Conservation (phyloP, 148 eudicot species). For the Rhododendron henanense region DNA sequence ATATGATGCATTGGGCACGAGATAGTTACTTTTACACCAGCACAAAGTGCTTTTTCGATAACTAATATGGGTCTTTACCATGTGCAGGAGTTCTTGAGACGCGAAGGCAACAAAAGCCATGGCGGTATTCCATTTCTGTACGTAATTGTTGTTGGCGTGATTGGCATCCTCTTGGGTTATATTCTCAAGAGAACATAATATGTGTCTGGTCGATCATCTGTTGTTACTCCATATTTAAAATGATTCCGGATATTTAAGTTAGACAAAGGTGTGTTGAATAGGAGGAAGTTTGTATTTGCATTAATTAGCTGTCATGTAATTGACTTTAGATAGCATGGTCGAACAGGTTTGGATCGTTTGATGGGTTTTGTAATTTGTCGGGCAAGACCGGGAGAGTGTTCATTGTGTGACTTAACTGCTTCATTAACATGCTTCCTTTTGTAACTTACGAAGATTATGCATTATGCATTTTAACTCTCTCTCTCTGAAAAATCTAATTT, state of each 20-base stretch:
- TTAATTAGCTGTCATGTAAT: slow-evolving; percentile 17
- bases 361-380: slow-evolving; percentile 16
- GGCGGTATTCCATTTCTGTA: slow-evolving; percentile 52
- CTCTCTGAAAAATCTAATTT: neutral
- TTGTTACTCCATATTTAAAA: slow-evolving; percentile 6
- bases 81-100: slow-evolving; percentile 65
- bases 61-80: neutral
- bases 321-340: slow-evolving; percentile 19
- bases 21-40: neutral
- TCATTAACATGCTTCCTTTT: slow-evolving; percentile 7
- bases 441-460: neutral
- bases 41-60: neutral
- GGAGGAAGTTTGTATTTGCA: slow-evolving; percentile 4
- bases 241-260: slow-evolving; percentile 7
- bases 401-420: slow-evolving; percentile 25
- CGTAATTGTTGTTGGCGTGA: slow-evolving; percentile 49
- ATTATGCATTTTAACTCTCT: neutral
- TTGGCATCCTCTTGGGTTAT: slow-evolving; percentile 66
- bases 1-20: neutral
- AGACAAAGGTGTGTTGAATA: slow-evolving; percentile 12
- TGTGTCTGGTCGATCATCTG: neutral
- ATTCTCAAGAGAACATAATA: slow-evolving; percentile 45
- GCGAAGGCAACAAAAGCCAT: slow-evolving; percentile 36
- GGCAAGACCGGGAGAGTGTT: neutral
- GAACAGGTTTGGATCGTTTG: slow-evolving; percentile 16